Conservation (phyloP, 2,329 filamentous ascomycete species). For the Bertia moriformis region DNA sequence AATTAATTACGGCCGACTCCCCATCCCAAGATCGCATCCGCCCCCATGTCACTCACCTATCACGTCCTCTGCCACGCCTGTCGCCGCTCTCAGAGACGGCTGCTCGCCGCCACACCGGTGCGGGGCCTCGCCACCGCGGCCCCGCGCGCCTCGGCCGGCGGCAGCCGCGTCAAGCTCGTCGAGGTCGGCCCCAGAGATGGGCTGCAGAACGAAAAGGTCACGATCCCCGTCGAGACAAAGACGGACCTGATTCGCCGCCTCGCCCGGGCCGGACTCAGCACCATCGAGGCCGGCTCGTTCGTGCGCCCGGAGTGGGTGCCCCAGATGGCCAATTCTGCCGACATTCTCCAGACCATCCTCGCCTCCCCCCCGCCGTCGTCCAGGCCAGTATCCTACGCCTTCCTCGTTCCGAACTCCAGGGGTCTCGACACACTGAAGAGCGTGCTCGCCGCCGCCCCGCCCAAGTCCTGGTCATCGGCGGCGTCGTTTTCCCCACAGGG, state of each 20-base stretch:
- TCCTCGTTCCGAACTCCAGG: constrained; percentile 65
- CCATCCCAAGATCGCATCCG: no score
- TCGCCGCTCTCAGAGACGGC: no score
- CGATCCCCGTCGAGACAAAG: constrained; percentile 59
- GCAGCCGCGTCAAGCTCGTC: constrained; percentile 43
- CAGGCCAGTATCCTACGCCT: constrained; percentile 56
- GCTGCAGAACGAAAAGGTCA: constrained; percentile 69
- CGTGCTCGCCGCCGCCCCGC: constrained; percentile 34
- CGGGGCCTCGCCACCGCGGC: no score
- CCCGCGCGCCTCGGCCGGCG: no score
- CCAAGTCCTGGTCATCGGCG: constrained; percentile 35
- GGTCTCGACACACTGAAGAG: constrained; percentile 50
- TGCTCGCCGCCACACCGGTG: no score
- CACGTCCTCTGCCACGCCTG: no score
- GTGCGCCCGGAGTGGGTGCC: constrained; percentile 76
- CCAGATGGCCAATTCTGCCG: constrained; percentile 66
- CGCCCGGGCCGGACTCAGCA: constrained; percentile 50
- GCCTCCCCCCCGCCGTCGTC: constrained; percentile 34
- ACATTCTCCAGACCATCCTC: constrained; percentile 55
- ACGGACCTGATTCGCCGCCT: constrained; percentile 61
- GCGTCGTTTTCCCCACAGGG: constrained; percentile 18
- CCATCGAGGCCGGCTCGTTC: constrained; percentile 71
- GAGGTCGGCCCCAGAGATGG: constrained; percentile 78
- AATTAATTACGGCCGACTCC: no score
- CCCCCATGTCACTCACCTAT: no score